These are phyloP conservation scores for Ophiorrhiza pumila DNA, from an alignment of 257 asterid species.

Conservation along the genomic window DNA sequence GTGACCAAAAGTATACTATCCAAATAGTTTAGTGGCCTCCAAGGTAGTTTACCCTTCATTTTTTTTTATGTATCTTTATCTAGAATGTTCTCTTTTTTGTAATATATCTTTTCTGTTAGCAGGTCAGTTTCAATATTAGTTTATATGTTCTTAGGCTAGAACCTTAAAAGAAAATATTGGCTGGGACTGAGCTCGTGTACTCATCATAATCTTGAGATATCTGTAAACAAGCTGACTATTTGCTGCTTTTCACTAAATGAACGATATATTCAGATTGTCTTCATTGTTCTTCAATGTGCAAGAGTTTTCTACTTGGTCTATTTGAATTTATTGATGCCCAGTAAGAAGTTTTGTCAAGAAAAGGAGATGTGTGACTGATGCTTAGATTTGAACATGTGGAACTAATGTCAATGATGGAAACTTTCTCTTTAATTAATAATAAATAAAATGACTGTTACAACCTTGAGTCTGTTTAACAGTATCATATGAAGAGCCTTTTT, in stretches of 20 bases:
- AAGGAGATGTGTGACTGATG: neutral
- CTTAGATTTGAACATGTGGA: neutral
- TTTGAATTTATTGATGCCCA: neutral
- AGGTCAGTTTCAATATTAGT: neutral
- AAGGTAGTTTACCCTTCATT: too few species aligned
- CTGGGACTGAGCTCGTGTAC: neutral
- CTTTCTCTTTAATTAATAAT: neutral
- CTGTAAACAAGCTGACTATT: neutral
- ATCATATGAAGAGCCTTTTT: too few species aligned
- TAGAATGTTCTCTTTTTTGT: neutral
- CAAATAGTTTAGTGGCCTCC: too few species aligned
- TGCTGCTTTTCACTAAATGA: neutral
- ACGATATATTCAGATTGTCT: neutral
- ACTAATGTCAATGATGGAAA: neutral
- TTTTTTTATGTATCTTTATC: neutral
- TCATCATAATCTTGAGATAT: neutral
- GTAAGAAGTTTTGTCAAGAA: neutral
- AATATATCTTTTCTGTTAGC: neutral
- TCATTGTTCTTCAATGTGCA: neutral
- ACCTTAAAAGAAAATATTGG: neutral
- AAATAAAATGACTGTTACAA: neutral
- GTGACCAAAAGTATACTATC: too few species aligned
- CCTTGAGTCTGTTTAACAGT: neutral
- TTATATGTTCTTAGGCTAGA: neutral
- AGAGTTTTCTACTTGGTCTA: neutral